phyloP scores from a whole-genome alignment of 352 stramenopile genomes.

The Globisporangium heterothallicum region DNA sequence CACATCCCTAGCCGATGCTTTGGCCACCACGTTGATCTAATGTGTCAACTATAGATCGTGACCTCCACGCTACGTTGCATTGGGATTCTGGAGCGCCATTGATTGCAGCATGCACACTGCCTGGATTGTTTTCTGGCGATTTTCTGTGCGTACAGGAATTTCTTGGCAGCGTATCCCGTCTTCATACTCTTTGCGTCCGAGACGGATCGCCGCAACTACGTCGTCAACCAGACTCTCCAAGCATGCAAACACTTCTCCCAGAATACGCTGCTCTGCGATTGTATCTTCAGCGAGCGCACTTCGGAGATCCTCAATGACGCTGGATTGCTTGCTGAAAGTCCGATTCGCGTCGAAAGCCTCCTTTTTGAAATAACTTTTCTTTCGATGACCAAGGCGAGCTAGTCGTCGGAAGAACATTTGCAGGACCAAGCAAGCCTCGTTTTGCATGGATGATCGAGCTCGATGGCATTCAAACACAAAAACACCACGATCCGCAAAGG shows the following conservation, averaged over 20 bases:
- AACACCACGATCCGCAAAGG: slow-evolving; percentile 28
- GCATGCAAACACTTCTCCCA: slow-evolving; percentile 20
- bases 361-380: background rate
- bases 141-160: slow-evolving; percentile 35
- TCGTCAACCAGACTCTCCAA: slow-evolving; percentile 29
- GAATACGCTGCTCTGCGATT: slow-evolving; percentile 20
- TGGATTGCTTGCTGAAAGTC: slow-evolving; percentile 5
- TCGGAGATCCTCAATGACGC: slow-evolving; percentile 4
- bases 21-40: slow-evolving; percentile 22
- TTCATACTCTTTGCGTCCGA: slow-evolving; percentile 18
- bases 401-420: slow-evolving; percentile 31
- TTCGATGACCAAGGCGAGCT: slow-evolving; percentile 2
- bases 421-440: slow-evolving; percentile 24
- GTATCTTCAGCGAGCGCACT: slow-evolving; percentile 10
- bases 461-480: slow-evolving; percentile 42
- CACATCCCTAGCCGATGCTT: slow-evolving; percentile 20
- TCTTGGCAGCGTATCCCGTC: slow-evolving; percentile 22
- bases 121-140: slow-evolving; percentile 20
- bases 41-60: too few species aligned
- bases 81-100: background rate
- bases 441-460: slow-evolving; percentile 16
- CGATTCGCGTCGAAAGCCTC: too few species aligned
- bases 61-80: too few species aligned
- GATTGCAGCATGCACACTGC: slow-evolving; percentile 13
- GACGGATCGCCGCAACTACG: slow-evolving; percentile 14